Evolutionary conservation across 1,139 yeast genomes (phyloP).

Genomic region (Pichia terricola): DNA sequence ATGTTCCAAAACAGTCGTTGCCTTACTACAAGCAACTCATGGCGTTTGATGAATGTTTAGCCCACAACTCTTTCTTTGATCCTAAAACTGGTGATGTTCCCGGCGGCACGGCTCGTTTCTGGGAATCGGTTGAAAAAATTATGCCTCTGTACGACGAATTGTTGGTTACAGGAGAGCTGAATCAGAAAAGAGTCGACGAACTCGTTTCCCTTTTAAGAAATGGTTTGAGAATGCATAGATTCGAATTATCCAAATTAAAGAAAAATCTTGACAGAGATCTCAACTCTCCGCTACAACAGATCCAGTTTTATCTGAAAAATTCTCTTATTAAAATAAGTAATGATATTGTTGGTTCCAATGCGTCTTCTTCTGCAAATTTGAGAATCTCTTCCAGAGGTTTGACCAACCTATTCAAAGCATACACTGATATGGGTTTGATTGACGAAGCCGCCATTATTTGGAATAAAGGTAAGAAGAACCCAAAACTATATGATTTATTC

Average conservation of each 20-base stretch:
- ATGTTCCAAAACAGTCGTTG: slow-evolving; percentile 16
- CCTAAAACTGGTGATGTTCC: slow-evolving; percentile 21
- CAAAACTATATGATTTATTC: slow-evolving; percentile 23
- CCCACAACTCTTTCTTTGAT: slow-evolving; percentile 30
- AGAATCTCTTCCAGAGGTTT: slow-evolving; percentile 40
- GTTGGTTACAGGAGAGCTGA: slow-evolving; percentile 32
- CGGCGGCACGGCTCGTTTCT: slow-evolving; percentile 28
- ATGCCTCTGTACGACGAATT: slow-evolving; percentile 38
- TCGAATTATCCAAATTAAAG: slow-evolving; percentile 38
- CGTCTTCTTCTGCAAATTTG: neutral
- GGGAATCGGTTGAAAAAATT: slow-evolving; percentile 38
- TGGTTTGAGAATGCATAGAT: slow-evolving; percentile 41
- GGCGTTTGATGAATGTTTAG: slow-evolving; percentile 39
- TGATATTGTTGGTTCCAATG: slow-evolving; percentile 29
- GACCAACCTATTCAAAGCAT: slow-evolving; percentile 47
- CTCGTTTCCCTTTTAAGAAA: slow-evolving; percentile 39
- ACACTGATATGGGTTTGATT: slow-evolving; percentile 40
- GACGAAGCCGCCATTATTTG: slow-evolving; percentile 45
- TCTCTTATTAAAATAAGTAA: slow-evolving; percentile 35
- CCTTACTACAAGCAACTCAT: slow-evolving; percentile 24
- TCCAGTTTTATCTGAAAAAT: slow-evolving; percentile 32
- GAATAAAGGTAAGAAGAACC: slow-evolving; percentile 31
- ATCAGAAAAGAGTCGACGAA: slow-evolving; percentile 34
- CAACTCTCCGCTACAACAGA: slow-evolving; percentile 38
- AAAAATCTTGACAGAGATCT: slow-evolving; percentile 48